Percentiles rank a stretch among this genome's conserved stretches.
Evolutionary conservation across 768 basidiomycete species (phyloP).

Genomic region (Megacollybia marginata): DNA sequence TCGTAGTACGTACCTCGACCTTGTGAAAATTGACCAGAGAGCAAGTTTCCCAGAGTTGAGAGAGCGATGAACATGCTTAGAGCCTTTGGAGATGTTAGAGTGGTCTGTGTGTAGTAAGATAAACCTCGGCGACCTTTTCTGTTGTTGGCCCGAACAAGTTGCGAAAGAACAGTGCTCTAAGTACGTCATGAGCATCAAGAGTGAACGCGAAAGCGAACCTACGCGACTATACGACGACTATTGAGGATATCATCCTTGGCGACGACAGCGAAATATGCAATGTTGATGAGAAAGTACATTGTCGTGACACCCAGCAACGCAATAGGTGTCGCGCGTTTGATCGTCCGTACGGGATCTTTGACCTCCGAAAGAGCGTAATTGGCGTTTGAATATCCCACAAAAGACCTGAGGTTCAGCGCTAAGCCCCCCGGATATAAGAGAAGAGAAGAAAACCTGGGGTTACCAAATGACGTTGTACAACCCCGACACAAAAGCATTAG

Average conservation of each 20-base stretch:
- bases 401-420: slow-evolving; percentile 42
- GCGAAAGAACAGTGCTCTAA: slow-evolving; percentile 65
- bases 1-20: slow-evolving; percentile 49
- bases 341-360: slow-evolving; percentile 59
- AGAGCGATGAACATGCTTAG: slow-evolving; percentile 57
- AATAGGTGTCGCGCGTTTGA: slow-evolving; percentile 63
- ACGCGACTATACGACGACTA: slow-evolving; percentile 68
- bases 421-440: not conserved
- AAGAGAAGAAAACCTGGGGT: slow-evolving; percentile 2
- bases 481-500: slow-evolving; percentile 56
- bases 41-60: slow-evolving; percentile 57
- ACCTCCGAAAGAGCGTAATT: slow-evolving; percentile 72
- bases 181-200: not conserved
- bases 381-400: slow-evolving; percentile 66
- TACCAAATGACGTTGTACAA: slow-evolving; percentile 71
- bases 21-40: slow-evolving; percentile 58
- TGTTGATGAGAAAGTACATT: slow-evolving; percentile 57
- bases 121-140: slow-evolving; percentile 38
- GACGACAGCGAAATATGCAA: slow-evolving; percentile 72
- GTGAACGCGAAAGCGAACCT: slow-evolving; percentile 15
- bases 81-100: slow-evolving; percentile 24
- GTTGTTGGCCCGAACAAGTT: slow-evolving; percentile 60
- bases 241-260: slow-evolving; percentile 60
- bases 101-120: not conserved
- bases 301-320: slow-evolving; percentile 53